phyloP scores from a whole-genome alignment of 805 yeast species.

The Pichia membranifaciens region DNA sequence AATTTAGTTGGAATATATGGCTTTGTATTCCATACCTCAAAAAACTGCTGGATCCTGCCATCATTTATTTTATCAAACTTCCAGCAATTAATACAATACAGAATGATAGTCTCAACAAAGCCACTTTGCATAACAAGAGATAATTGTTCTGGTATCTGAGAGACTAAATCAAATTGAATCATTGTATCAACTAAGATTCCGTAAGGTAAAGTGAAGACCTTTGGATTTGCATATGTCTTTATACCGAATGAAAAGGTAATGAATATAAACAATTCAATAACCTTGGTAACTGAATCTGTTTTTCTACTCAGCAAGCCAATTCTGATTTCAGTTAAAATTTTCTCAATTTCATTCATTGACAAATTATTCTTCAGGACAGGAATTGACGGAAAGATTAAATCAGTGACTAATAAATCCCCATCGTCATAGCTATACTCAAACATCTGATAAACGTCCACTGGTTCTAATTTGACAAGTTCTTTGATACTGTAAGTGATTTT shows the following conservation, averaged over 20 bases:
- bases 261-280: conserved; percentile 29
- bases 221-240: conserved; percentile 29
- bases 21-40: conserved; percentile 30
- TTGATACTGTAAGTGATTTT: conserved; percentile 14
- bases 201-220: conserved; percentile 34
- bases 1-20: conserved; percentile 21
- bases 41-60: conserved; percentile 19
- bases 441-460: conserved; percentile 13
- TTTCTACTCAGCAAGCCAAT: conserved; percentile 15
- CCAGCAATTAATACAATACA: conserved; percentile 45
- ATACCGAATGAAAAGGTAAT: conserved; percentile 32
- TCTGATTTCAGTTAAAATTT: conserved; percentile 19
- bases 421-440: conserved; percentile 17
- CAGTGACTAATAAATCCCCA: conserved; percentile 19
- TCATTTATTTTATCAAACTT: conserved; percentile 22
- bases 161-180: conserved; percentile 34
- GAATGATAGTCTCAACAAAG: conserved; percentile 37
- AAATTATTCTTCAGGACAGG: conserved; percentile 8
- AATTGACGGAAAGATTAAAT: conserved; percentile 17
- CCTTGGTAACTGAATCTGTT: conserved; percentile 23
- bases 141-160: conserved; percentile 26
- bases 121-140: conserved; percentile 26
- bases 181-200: conserved; percentile 35
- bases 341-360: conserved; percentile 17
- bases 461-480: conserved; percentile 18